Percentiles rank a stretch among this genome's conserved stretches.
Evolutionary conservation across 805 yeast genomes (phyloP).

Genomic region (Metschnikowia sp.): DNA sequence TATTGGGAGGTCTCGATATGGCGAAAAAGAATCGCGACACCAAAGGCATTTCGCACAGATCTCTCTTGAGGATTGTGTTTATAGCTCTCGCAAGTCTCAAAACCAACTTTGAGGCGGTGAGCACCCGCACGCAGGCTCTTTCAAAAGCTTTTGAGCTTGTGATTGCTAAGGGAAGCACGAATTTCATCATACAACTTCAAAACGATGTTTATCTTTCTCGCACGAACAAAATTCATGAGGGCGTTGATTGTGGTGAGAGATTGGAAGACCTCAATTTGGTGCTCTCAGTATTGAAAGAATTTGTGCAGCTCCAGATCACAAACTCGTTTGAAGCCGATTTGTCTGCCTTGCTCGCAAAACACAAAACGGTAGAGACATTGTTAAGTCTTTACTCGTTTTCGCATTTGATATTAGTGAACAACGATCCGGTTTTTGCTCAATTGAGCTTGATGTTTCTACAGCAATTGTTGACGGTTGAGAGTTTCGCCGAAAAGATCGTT

Average conservation of each 20-base stretch:
- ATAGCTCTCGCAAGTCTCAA: slow-evolving; percentile 46
- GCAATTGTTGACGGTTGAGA: slow-evolving; percentile 60
- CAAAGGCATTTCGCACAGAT: slow-evolving; percentile 43
- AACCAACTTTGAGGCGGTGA: slow-evolving; percentile 36
- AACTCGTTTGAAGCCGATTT: slow-evolving; percentile 46
- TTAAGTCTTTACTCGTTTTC: slow-evolving; percentile 67
- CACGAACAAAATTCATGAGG: slow-evolving; percentile 29
- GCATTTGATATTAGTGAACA: slow-evolving; percentile 55
- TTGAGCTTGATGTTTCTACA: slow-evolving; percentile 63
- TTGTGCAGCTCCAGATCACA: slow-evolving; percentile 49
- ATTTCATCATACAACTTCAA: slow-evolving; percentile 56
- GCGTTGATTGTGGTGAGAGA: slow-evolving; percentile 42
- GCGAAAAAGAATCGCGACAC: slow-evolving; percentile 38
- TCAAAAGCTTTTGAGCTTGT: slow-evolving; percentile 58
- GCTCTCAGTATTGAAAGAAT: slow-evolving; percentile 59
- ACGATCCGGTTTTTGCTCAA: slow-evolving; percentile 71
- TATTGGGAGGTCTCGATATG: slow-evolving; percentile 49
- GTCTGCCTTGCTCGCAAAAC: slow-evolving; percentile 49
- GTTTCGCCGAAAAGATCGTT: slow-evolving; percentile 65
- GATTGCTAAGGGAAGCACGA: slow-evolving; percentile 62
- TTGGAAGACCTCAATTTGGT: slow-evolving; percentile 65
- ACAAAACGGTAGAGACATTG: slow-evolving; percentile 60
- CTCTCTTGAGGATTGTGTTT: slow-evolving; percentile 57
- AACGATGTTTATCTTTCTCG: slow-evolving; percentile 47
- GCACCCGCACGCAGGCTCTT: slow-evolving; percentile 49